These are phyloP conservation scores for Davidsoniella neocaledoniae DNA, from an alignment of 2,329 filamentous ascomycete genomes.

Conservation along the genomic window DNA sequence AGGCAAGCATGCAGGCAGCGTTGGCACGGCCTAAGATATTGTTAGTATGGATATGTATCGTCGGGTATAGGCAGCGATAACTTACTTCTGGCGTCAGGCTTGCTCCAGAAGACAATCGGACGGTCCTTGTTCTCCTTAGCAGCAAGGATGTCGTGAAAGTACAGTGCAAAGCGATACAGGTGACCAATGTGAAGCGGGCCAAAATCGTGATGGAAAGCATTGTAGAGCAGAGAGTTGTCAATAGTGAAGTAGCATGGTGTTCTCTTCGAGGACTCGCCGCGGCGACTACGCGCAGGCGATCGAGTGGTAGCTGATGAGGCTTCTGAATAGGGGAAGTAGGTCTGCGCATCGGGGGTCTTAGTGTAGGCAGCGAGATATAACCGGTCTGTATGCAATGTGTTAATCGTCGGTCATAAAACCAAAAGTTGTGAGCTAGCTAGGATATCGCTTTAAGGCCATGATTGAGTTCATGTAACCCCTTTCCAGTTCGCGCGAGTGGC, in stretches of 20 bases:
- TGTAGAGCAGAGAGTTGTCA: conserved; percentile 85
- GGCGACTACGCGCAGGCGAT: conserved; percentile 29
- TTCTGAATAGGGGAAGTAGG: conserved; percentile 66
- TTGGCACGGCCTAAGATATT: conserved; percentile 59
- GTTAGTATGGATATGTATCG: background rate
- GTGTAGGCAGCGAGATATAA: conserved; percentile 89
- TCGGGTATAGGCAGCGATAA: background rate
- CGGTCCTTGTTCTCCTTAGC: conserved; percentile 80
- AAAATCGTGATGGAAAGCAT: conserved; percentile 97
- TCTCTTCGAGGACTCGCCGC: conserved; percentile 19
- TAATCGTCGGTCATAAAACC: background rate
- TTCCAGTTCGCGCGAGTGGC: too few species aligned
- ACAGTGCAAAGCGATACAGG: conserved; percentile 86
- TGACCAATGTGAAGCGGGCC: conserved; percentile 95
- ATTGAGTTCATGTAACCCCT: too few species aligned
- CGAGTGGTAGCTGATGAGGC: conserved; percentile 29
- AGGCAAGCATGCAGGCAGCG: conserved; percentile 83
- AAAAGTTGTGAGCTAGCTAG: too few species aligned
- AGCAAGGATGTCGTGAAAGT: conserved; percentile 87
- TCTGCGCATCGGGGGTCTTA: conserved; percentile 61
- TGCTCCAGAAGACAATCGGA: conserved; percentile 91
- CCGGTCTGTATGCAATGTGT: conserved; percentile 44
- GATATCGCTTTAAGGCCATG: too few species aligned
- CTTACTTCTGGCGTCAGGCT: conserved; percentile 71
- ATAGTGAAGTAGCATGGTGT: conserved; percentile 89